These are phyloP conservation scores for Diaporthe batatas DNA, from an alignment of 2,329 filamentous ascomycete species.

Conservation along the genomic window DNA sequence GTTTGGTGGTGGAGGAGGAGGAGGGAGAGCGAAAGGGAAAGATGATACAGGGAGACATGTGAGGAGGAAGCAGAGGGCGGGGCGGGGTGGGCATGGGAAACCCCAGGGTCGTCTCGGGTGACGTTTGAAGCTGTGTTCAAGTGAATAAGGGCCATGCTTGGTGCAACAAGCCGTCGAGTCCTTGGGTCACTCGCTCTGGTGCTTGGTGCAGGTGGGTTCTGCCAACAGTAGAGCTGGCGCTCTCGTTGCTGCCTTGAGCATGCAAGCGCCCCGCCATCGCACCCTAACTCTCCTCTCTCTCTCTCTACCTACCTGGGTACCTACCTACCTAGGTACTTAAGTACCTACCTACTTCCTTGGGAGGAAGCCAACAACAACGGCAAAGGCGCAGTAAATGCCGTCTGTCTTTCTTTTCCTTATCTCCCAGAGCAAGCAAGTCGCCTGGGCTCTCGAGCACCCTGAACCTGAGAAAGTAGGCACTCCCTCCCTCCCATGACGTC, in stretches of 20 bases:
- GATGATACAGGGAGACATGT: not conserved
- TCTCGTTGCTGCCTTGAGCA: slow-evolving; percentile 21
- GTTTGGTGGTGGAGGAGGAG: not conserved
- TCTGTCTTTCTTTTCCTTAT: not conserved
- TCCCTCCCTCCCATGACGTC: not conserved
- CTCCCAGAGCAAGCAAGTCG: not conserved
- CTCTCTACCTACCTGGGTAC: no score
- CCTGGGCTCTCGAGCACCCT: not conserved
- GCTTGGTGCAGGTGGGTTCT: not conserved
- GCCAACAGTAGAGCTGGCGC: not conserved
- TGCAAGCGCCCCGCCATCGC: not conserved
- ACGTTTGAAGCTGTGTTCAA: slow-evolving; percentile 3
- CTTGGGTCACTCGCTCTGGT: not conserved
- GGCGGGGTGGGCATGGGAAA: not conserved
- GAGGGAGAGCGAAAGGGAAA: not conserved
- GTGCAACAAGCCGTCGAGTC: not conserved
- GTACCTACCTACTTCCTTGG: no score
- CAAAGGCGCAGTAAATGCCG: not conserved
- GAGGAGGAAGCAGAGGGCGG: not conserved
- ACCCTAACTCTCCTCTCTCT: not conserved
- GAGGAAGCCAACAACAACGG: slow-evolving; percentile 8
- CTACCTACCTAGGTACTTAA: no score
- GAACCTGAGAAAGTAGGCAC: not conserved
- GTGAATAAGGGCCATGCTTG: slow-evolving; percentile 9
- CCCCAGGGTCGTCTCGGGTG: not conserved